phyloP scores from a whole-genome alignment of 352 stramenopile species.

The Phytophthora pseudosyringae region DNA sequence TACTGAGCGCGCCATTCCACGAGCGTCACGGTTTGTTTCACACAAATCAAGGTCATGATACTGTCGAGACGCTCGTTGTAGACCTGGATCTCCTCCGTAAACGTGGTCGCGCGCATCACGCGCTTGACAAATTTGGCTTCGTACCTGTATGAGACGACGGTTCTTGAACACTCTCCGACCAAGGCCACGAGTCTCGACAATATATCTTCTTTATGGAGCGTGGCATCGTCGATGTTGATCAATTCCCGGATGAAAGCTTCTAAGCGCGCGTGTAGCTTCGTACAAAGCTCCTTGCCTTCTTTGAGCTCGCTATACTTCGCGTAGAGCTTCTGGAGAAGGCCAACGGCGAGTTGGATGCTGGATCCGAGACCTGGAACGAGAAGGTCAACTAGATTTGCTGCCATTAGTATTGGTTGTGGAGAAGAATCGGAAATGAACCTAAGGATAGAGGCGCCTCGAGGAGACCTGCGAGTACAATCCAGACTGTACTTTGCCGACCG shows the following conservation, averaged over 20 bases:
- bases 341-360: neutral
- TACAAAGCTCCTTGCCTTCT: conserved; percentile 1
- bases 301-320: neutral
- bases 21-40: neutral
- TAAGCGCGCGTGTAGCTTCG: neutral
- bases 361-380: neutral
- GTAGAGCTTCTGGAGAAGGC: neutral
- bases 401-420: too few species aligned
- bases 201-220: neutral
- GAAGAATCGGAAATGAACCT: too few species aligned
- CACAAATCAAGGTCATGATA: neutral
- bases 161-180: neutral
- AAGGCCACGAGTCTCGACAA: neutral
- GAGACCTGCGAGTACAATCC: neutral
- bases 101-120: neutral
- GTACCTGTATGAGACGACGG: neutral
- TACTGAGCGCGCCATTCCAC: conserved; percentile 4
- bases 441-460: too few species aligned
- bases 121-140: conserved; percentile 3
- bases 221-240: neutral
- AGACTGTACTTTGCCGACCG: too few species aligned
- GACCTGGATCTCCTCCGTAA: neutral
- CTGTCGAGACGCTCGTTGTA: conserved; percentile 7
- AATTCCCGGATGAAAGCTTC: neutral
- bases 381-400: neutral